These are phyloP conservation scores for Leccinum disarticulatum DNA, from an alignment of 768 basidiomycete genomes.

Conservation along the genomic window DNA sequence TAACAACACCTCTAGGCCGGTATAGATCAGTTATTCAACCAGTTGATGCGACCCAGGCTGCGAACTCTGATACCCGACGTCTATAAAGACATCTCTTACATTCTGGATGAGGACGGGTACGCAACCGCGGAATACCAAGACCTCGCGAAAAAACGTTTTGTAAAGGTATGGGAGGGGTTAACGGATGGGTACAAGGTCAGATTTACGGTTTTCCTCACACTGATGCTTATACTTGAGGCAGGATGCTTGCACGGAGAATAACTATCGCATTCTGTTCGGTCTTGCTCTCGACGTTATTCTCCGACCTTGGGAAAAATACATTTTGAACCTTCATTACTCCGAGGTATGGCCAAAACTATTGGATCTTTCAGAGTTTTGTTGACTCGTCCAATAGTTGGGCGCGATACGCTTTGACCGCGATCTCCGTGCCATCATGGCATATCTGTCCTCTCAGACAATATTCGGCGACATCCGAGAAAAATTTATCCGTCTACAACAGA, in stretches of 20 bases:
- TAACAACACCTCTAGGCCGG: constrained; percentile 52
- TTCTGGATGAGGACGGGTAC: constrained; percentile 88
- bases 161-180: constrained; percentile 83
- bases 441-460: constrained; percentile 82
- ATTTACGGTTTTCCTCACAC: background rate
- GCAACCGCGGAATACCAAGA: constrained; percentile 83
- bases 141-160: constrained; percentile 83
- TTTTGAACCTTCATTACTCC: constrained; percentile 78
- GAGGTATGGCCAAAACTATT: constrained; percentile 54
- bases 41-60: constrained; percentile 83
- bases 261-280: constrained; percentile 84
- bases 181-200: constrained; percentile 85
- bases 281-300: constrained; percentile 84
- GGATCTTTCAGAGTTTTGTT: background rate
- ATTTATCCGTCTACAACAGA: constrained; percentile 88
- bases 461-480: constrained; percentile 93
- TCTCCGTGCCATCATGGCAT: constrained; percentile 77
- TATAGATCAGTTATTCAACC: constrained; percentile 94
- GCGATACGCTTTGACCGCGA: constrained; percentile 95
- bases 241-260: constrained; percentile 86
- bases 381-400: constrained; percentile 62
- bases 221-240: constrained; percentile 30
- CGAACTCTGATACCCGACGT: constrained; percentile 83
- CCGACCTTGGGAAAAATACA: constrained; percentile 93
- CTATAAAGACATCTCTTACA: constrained; percentile 87